These are phyloP conservation scores for Limonium bicolor DNA, from an alignment of 148 eudicot genomes.

Conservation along the genomic window DNA sequence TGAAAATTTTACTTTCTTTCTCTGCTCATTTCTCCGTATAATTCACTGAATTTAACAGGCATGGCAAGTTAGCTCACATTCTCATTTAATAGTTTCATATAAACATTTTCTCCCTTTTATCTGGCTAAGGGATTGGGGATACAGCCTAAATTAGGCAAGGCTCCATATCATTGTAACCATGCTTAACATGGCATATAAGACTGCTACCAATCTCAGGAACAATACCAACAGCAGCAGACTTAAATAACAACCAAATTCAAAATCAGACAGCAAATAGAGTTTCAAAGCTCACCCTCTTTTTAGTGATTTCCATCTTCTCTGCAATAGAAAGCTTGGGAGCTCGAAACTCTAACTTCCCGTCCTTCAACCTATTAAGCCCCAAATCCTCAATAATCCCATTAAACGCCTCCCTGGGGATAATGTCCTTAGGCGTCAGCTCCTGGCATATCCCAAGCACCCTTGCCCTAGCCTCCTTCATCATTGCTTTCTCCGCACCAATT, in stretches of 20 bases:
- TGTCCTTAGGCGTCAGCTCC: constrained; percentile 64
- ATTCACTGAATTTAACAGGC: no score
- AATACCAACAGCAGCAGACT: neutral
- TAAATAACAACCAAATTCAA: neutral
- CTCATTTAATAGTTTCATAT: no score
- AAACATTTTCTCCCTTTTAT: no score
- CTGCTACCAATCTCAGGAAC: no score
- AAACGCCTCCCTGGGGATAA: constrained; percentile 52
- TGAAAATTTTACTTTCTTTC: no score
- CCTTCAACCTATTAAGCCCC: constrained; percentile 48
- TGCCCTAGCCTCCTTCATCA: constrained; percentile 67
- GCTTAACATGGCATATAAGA: no score
- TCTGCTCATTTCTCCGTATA: no score
- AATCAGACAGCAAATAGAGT: neutral
- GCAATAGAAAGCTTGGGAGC: constrained; percentile 53
- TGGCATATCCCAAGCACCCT: constrained; percentile 43
- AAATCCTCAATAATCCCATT: constrained; percentile 63
- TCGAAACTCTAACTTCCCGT: constrained; percentile 42
- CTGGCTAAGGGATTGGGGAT: no score
- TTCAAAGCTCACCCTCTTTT: constrained; percentile 47
- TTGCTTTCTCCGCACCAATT: constrained; percentile 38
- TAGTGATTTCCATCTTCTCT: constrained; percentile 35
- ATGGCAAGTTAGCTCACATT: no score
- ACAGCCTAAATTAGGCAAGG: no score
- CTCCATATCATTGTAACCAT: no score